Evolutionary conservation across 202 grass and related monocot genomes (phyloP).

Genomic region (Sporobolus alterniflorus): DNA sequence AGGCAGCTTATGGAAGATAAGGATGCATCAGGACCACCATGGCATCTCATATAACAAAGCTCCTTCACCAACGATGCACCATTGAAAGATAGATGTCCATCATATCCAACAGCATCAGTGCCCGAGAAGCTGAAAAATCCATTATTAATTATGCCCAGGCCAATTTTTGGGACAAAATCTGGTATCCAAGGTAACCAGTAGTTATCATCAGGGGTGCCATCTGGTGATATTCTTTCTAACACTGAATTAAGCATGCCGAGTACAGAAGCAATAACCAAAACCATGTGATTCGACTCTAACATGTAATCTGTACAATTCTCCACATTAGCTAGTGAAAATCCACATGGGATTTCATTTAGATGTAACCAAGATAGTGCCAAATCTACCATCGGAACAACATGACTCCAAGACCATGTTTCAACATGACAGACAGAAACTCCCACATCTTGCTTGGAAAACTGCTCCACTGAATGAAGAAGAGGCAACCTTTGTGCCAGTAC

Average conservation of each 20-base stretch:
- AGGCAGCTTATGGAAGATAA: slow-evolving; percentile 83
- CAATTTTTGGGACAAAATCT: slow-evolving; percentile 93
- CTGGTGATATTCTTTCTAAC: slow-evolving; percentile 73
- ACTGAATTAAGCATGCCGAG: slow-evolving; percentile 66
- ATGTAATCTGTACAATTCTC: slow-evolving; percentile 39
- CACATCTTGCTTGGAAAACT: slow-evolving; percentile 53
- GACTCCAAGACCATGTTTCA: slow-evolving; percentile 76
- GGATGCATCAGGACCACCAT: slow-evolving; percentile 50
- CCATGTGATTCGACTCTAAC: slow-evolving; percentile 40
- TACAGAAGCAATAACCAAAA: slow-evolving; percentile 72
- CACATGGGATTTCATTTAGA: slow-evolving; percentile 59
- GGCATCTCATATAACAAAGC: slow-evolving; percentile 65
- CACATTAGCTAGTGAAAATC: slow-evolving; percentile 37
- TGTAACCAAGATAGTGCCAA: slow-evolving; percentile 70
- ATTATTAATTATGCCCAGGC: slow-evolving; percentile 68
- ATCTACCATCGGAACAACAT: slow-evolving; percentile 87
- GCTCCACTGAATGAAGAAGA: slow-evolving; percentile 64
- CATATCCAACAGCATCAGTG: slow-evolving; percentile 27
- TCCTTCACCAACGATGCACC: slow-evolving; percentile 51
- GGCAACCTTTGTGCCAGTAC: slow-evolving; percentile 81
- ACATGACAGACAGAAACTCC: slow-evolving; percentile 28
- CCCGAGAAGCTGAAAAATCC: slow-evolving; percentile 54
- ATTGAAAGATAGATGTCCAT: slow-evolving; percentile 37
- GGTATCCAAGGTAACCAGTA: slow-evolving; percentile 73
- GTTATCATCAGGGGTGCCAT: slow-evolving; percentile 34